A percentile compares a stretch with the other conserved stretches of the same genome.
Evolutionary conservation across 139 green algal species (phyloP).

Genomic region (Chara braunii): DNA sequence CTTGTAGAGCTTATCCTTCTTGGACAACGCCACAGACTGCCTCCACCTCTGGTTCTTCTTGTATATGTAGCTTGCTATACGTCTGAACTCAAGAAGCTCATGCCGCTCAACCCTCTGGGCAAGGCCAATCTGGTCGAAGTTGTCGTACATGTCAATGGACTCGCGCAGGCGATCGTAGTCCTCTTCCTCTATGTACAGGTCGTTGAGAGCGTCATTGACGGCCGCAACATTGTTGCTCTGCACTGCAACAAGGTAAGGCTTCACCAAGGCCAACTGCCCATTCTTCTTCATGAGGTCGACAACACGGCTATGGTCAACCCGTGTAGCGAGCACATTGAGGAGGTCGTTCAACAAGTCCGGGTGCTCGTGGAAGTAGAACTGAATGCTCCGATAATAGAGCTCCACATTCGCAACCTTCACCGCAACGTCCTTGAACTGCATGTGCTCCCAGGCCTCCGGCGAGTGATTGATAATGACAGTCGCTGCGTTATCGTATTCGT

Average conservation of each 20-base stretch:
- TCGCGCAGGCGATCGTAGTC: constrained; percentile 75
- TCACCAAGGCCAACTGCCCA: constrained; percentile 82
- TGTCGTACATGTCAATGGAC: constrained; percentile 89
- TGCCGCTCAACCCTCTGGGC: constrained; percentile 69
- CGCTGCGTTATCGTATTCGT: constrained; percentile 97
- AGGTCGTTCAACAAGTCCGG: constrained; percentile 91
- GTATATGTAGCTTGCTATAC: constrained; percentile 84
- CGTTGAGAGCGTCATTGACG: constrained; percentile 91
- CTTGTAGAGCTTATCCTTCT: constrained; percentile 57
- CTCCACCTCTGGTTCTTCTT: constrained; percentile 65
- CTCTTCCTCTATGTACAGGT: constrained; percentile 93
- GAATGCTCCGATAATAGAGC: constrained; percentile 87
- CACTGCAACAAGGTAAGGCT: constrained; percentile 89
- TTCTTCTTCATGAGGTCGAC: constrained; percentile 83
- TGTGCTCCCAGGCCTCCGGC: constrained; percentile 90
- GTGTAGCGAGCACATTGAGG: constrained; percentile 78
- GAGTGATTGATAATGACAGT: constrained; percentile 88
- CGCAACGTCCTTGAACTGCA: constrained; percentile 87
- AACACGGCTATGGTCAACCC: constrained; percentile 86
- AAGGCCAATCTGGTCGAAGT: constrained; percentile 87
- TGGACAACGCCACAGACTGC: constrained; percentile 44
- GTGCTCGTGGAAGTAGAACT: constrained; percentile 96
- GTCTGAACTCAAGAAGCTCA: constrained; percentile 92
- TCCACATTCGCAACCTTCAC: constrained; percentile 80
- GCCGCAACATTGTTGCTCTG: constrained; percentile 79